Conservation (phyloP, 495 filamentous ascomycete genomes). For the Podospora conica region DNA sequence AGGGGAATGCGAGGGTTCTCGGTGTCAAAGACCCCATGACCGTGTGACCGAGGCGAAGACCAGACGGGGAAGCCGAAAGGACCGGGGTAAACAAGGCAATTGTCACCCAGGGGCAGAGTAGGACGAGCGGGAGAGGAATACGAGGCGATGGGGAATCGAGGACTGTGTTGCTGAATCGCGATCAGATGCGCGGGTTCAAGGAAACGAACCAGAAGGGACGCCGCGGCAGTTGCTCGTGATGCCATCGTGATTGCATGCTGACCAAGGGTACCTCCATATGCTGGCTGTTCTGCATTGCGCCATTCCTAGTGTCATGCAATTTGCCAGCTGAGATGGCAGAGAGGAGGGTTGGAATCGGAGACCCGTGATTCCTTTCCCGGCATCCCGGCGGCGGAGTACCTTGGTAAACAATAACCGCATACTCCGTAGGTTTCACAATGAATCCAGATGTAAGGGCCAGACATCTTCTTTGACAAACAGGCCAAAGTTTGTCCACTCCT, state of each 20-base stretch:
- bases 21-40: neutral
- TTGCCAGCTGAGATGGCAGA: neutral
- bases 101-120: neutral
- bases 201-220: neutral
- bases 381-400: too few species aligned
- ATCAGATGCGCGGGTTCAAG: neutral
- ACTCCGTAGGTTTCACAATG: too few species aligned
- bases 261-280: neutral
- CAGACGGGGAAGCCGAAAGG: neutral
- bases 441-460: too few species aligned
- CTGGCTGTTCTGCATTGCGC: neutral
- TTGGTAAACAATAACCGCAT: too few species aligned
- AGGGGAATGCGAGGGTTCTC: neutral
- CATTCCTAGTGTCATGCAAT: neutral
- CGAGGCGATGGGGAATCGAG: neutral
- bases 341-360: neutral
- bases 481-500: neutral
- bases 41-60: neutral
- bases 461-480: too few species aligned
- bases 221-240: neutral
- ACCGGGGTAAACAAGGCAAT: neutral
- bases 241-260: neutral
- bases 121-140: neutral
- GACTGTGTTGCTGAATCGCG: neutral
- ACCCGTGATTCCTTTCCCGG: too few species aligned